phyloP scores from a whole-genome alignment of 306 rosid genomes.

The Cicer arietinum region DNA sequence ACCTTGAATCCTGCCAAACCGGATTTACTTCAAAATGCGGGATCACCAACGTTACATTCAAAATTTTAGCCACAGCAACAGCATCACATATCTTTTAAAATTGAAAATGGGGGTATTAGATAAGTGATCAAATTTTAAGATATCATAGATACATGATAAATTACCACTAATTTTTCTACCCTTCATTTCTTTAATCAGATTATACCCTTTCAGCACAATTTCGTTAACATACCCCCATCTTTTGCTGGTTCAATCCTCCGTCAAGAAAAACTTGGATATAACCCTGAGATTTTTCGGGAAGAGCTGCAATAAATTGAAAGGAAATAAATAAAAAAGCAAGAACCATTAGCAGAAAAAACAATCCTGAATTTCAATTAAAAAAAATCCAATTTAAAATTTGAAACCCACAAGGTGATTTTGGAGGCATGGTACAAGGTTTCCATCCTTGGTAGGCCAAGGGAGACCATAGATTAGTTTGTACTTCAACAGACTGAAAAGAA shows the following conservation, averaged over 20 bases:
- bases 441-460: constrained; percentile 76
- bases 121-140: constrained; percentile 16
- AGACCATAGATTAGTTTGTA: constrained; percentile 68
- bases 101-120: constrained; percentile 36
- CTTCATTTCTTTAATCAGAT: constrained; percentile 35
- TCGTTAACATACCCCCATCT: constrained; percentile 85
- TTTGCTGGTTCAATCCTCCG: constrained; percentile 99
- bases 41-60: constrained; percentile 85
- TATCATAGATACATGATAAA: constrained; percentile 32
- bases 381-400: not conserved
- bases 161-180: constrained; percentile 36
- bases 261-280: constrained; percentile 92
- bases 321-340: constrained; percentile 31
- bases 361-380: constrained; percentile 25
- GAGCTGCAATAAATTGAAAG: constrained; percentile 60
- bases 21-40: constrained; percentile 94
- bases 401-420: constrained; percentile 64
- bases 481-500: constrained; percentile 52
- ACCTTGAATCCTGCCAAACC: constrained; percentile 98
- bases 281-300: constrained; percentile 65
- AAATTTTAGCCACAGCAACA: constrained; percentile 90
- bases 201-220: constrained; percentile 40
- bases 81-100: constrained; percentile 87
- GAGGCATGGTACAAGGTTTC: constrained; percentile 69
- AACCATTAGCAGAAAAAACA: not conserved